Evolutionary conservation across 768 basidiomycete species (phyloP), one percentile per base, ranked within the genome.

Genomic region (Auricularia sp.): DNA sequence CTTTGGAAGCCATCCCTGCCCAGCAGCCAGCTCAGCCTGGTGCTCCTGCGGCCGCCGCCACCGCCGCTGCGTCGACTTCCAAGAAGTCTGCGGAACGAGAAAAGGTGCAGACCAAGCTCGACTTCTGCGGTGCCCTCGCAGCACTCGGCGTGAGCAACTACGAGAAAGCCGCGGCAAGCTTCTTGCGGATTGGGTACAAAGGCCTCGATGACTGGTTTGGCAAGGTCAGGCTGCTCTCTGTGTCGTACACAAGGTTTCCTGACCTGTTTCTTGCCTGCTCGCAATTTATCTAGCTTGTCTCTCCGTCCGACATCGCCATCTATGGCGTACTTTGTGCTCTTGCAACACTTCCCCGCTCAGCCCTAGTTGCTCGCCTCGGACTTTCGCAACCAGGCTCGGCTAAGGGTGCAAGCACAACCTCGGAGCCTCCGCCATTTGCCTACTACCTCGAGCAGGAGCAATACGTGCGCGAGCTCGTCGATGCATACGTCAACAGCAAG

Each of bases 251-350:
- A 2, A 29, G 29, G 34, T 62, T 66, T 67, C 29, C 37, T 62
- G 83, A 24, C 21, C 75, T 70, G 13, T 37, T 37, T 56, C 65
- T 13, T 63, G 21, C 2, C 37, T 62, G 16, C 61, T 51, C 44
- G 34, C 24, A n/a, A 54, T 13, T 42, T 51, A 62, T n/a, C 21
- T 70, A 91, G 88, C 81, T 94, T 54, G 79, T 97, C 44, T 82
- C 91, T 0, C 83, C 90, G 0, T 82, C 83, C 3, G 96, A 98
- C 74, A 85, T 98, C 59, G 93, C 91, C 1, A 84, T 96, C 45
- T 94, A 94, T 71, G 89, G 88, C 10, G 87, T 88, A 0, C 76
- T 98, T 0, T 94, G 91, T 69, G 89, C 90, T 3, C 83, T 98
- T 3, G 88, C 94, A 0, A 89, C 83, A 47, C 80, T 92, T 65